These are phyloP conservation scores for Salmacisia buchloeana DNA, from an alignment of 1,284 basidiomycete species.

Conservation along the genomic window DNA sequence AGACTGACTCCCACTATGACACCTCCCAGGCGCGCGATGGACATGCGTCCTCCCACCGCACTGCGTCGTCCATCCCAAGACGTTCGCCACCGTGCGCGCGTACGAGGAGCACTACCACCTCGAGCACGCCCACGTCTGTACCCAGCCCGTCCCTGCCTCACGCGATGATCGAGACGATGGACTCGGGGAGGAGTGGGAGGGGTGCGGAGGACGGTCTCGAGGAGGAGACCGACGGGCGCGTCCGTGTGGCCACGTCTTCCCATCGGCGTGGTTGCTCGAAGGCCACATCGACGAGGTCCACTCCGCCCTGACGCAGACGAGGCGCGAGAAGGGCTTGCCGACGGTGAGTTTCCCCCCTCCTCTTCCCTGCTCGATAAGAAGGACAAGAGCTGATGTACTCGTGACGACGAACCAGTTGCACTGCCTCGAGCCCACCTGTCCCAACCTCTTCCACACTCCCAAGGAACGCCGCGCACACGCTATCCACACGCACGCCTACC, in stretches of 20 bases:
- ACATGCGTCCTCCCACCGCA: neutral
- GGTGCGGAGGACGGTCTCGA: too few relatives aligned
- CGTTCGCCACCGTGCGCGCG: neutral
- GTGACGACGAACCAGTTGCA: too few relatives aligned
- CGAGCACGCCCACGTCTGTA: neutral
- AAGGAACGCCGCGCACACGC: neutral
- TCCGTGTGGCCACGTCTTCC: neutral
- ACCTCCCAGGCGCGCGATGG: neutral
- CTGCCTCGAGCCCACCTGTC: neutral
- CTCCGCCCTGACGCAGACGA: neutral
- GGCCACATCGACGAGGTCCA: neutral
- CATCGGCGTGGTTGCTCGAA: conserved; percentile 1
- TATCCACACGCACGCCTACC: neutral
- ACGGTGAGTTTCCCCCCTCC: neutral
- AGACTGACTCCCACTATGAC: neutral
- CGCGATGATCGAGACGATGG: neutral
- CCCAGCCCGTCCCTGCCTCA: too few relatives aligned
- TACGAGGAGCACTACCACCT: neutral
- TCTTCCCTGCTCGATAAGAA: neutral
- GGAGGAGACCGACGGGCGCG: too few relatives aligned
- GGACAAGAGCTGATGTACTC: too few relatives aligned
- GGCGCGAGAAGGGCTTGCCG: neutral
- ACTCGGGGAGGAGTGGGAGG: too few relatives aligned
- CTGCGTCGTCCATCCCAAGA: neutral
- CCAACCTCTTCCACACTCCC: neutral